These are phyloP conservation scores for Malus hybrid DNA, from an alignment of 331 rosid genomes.

Conservation along the genomic window DNA sequence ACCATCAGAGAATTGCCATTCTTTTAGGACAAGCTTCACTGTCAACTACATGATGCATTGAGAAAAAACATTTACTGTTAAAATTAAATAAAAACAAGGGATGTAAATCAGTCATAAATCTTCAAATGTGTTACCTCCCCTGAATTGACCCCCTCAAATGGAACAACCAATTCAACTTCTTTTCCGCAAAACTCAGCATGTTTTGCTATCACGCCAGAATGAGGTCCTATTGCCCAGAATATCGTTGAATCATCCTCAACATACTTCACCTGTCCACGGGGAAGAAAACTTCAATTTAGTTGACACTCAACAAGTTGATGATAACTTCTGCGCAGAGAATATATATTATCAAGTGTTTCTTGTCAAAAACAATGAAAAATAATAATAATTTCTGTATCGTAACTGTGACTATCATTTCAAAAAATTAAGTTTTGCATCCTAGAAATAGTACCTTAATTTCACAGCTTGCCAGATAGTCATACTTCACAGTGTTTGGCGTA, in stretches of 20 bases:
- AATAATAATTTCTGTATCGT: neutral
- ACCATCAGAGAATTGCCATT: conserved; percentile 98
- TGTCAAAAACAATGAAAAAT: neutral
- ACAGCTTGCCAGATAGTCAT: conserved; percentile 76
- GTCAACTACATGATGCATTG: conserved; percentile 50
- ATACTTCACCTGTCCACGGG: conserved; percentile 60
- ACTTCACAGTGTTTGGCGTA: conserved; percentile 58
- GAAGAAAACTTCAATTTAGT: conserved; percentile 11
- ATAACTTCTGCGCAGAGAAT: neutral
- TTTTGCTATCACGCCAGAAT: conserved; percentile 70
- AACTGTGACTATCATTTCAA: neutral
- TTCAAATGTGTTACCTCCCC: conserved; percentile 59
- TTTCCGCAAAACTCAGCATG: conserved; percentile 61
- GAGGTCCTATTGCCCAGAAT: conserved; percentile 87
- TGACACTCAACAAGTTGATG: neutral
- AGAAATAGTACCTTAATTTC: conserved; percentile 69
- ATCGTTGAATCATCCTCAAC: conserved; percentile 87
- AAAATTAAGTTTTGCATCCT: neutral
- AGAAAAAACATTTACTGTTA: neutral
- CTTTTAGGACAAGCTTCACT: conserved; percentile 64
- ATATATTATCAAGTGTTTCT: neutral
- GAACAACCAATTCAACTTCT: conserved; percentile 88
- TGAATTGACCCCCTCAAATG: conserved; percentile 66
- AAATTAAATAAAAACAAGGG: neutral
- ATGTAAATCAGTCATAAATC: neutral